Evolutionary conservation across 495 filamentous ascomycete genomes (phyloP).

Genomic region (Aspergillus biplanus): DNA sequence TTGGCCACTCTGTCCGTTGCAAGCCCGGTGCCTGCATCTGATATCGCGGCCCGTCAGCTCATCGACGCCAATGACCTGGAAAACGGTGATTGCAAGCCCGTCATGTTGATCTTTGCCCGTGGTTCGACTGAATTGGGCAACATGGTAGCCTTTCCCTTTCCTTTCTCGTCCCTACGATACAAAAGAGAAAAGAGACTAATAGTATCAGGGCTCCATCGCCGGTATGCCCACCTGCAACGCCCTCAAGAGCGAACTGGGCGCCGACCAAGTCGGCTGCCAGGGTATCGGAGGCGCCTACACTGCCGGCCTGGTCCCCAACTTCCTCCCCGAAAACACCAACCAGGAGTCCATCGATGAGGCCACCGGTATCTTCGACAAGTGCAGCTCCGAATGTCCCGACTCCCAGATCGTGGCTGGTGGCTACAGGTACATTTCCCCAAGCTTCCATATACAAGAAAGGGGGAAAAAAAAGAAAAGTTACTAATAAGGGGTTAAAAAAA

Average conservation of each 20-base stretch:
- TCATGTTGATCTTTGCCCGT: conserved; percentile 57
- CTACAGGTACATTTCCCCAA: conserved; percentile 31
- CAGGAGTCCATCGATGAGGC: conserved; percentile 43
- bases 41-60: conserved; percentile 21
- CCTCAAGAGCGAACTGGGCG: conserved; percentile 35
- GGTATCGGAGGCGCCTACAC: conserved; percentile 40
- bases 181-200: neutral
- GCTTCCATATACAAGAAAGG: neutral
- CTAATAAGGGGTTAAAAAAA: conserved; percentile 5
- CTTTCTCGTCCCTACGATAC: neutral
- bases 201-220: conserved; percentile 40
- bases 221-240: conserved; percentile 42
- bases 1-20: conserved; percentile 26
- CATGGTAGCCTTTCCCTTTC: conserved; percentile 38
- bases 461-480: neutral
- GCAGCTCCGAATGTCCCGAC: conserved; percentile 49
- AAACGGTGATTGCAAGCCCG: conserved; percentile 44
- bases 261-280: conserved; percentile 36
- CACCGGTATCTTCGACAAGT: conserved; percentile 37
- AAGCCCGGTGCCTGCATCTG: conserved; percentile 18
- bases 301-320: conserved; percentile 28
- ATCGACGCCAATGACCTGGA: conserved; percentile 45
- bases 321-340: conserved; percentile 34
- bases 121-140: conserved; percentile 56
- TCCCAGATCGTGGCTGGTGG: conserved; percentile 60